A percentile compares a stretch with the other conserved stretches of the same genome.
Evolutionary conservation across 2,329 filamentous ascomycete genomes (phyloP).

Genomic region (Beauveria varroae): DNA sequence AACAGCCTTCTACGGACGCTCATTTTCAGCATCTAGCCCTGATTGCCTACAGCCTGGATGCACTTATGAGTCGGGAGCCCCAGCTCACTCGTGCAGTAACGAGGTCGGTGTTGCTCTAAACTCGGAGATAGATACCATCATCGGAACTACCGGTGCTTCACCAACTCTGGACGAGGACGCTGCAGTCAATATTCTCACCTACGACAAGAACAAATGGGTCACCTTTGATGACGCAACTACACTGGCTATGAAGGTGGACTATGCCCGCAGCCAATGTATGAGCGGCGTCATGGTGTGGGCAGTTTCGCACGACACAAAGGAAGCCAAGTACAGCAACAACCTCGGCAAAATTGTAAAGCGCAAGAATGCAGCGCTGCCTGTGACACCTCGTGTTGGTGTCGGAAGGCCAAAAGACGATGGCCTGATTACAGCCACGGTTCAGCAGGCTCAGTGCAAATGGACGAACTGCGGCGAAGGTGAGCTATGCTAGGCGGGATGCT

Average conservation of each 20-base stretch:
- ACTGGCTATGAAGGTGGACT: conserved; percentile 21
- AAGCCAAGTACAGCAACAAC: too few species aligned
- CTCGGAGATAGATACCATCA: conserved; percentile 21
- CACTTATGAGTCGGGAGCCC: conserved; percentile 14
- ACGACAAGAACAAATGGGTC: conserved; percentile 22
- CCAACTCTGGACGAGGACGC: conserved; percentile 16
- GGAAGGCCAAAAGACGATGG: not conserved
- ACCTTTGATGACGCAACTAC: conserved; percentile 25
- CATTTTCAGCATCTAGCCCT: conserved; percentile 11
- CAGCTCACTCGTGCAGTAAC: conserved; percentile 15
- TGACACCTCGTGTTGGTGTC: too few species aligned
- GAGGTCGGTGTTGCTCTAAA: conserved; percentile 17
- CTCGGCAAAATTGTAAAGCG: too few species aligned
- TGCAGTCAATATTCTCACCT: conserved; percentile 22
- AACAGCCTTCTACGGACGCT: conserved; percentile 34
- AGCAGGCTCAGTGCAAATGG: not conserved
- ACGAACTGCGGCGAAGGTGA: not conserved
- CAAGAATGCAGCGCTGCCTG: too few species aligned
- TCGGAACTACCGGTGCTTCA: conserved; percentile 8
- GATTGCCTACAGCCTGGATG: conserved; percentile 19
- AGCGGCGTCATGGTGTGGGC: conserved; percentile 21
- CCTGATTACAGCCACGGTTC: not conserved
- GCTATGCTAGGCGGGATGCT: too few species aligned
- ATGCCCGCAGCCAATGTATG: conserved; percentile 17
- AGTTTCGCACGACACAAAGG: conserved; percentile 10